Evolutionary conservation across 129 eudicot genomes (phyloP), one percentile per base, ranked within the genome.

Genomic region (Lactuca sativa): DNA sequence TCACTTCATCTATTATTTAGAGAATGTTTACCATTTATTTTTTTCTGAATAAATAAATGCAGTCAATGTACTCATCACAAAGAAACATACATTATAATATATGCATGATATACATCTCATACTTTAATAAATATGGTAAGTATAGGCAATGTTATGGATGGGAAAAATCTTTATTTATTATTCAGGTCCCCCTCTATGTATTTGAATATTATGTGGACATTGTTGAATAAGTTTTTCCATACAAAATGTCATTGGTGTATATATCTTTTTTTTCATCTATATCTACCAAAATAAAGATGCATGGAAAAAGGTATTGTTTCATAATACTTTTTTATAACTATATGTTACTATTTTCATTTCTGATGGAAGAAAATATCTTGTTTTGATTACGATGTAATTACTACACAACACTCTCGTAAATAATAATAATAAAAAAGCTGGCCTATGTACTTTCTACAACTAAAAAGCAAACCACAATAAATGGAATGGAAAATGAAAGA

Each of bases 41-140:
- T 3, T 64, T 17, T 72, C 7, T 38, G n/a, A 53, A 32, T 64
- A 64, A 17, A 10, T 44, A 9, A 33, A 56, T 43, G 62, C 47
- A 74, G 67, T 65, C 67, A 72, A 72, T 60, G 41, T 65, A 41
- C 58, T 65, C 67, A 56, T 65, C 37, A 17, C 64, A 43, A 41
- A 64, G 49, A 41, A 56, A 9, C 9, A 57, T 25, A 21, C 36
- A 21, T 53, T 62, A 52, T 18, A 17, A 72, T 73, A 47, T 54
- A 38, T 14, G 62, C 60, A 52, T 61, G 53, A 72, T 21, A 55
- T 15, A 25, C 70, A 73, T 38, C 31, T 7, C 56, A 62, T 18
- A 64, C 25, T 36, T 14, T 53, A 63, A n/a, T 73, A 63, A 33
- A 73, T 52, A 52, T 62, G 44, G 56, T 55, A 64, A 6, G 38